A percentile compares a stretch with the other conserved stretches of the same genome.
Conservation (phyloP, 108 stramenopile genomes). For the Nitzschia palea region DNA sequence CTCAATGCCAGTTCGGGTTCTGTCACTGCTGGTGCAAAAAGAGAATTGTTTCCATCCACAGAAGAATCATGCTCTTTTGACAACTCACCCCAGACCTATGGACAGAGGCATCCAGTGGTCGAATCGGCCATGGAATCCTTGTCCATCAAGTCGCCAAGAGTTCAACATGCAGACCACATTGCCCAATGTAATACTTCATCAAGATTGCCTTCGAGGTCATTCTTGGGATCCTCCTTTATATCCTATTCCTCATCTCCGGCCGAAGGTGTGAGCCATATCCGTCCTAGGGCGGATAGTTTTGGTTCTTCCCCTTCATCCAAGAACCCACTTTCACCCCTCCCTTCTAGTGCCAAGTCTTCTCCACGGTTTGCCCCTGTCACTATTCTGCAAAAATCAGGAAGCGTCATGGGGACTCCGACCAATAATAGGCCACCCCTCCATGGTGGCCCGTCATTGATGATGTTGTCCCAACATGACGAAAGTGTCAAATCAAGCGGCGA, state of each 20-base stretch:
- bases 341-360: neutral
- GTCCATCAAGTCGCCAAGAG: constrained; percentile 13
- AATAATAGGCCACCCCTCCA: neutral
- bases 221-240: constrained; percentile 6
- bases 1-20: neutral
- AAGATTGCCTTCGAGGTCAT: neutral
- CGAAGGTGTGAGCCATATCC: neutral
- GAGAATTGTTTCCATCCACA: neutral
- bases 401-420: neutral
- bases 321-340: neutral
- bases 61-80: neutral
- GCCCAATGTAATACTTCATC: no score
- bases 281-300: neutral
- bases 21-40: neutral
- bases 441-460: constrained; percentile 1
- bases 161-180: no score
- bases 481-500: neutral
- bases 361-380: constrained; percentile 7
- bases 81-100: neutral
- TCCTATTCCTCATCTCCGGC: constrained; percentile 4
- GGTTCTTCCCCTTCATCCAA: neutral
- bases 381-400: neutral
- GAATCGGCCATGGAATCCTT: constrained; percentile 6
- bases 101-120: neutral
- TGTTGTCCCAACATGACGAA: neutral